Evolutionary conservation across 768 basidiomycete species (phyloP).

Genomic region (Psilocybe azurescens): DNA sequence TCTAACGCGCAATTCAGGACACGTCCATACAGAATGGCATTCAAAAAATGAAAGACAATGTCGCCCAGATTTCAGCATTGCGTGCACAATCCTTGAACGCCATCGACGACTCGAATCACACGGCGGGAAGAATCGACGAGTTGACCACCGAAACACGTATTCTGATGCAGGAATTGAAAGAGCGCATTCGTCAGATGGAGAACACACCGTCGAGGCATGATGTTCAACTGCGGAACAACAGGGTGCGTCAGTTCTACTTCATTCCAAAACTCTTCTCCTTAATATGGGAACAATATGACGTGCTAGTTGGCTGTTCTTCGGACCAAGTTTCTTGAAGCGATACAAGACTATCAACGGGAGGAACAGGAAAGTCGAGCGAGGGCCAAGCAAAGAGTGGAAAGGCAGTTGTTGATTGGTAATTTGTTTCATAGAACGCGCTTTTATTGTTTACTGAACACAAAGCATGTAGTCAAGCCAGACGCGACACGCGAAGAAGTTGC

Average conservation of each 20-base stretch:
- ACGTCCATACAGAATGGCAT: constrained; percentile 47
- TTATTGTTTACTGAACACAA: neutral
- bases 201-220: constrained; percentile 34
- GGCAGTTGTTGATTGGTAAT: constrained; percentile 80
- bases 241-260: constrained; percentile 29
- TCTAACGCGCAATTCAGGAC: constrained; percentile 32
- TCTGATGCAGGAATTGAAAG: constrained; percentile 60
- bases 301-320: constrained; percentile 63
- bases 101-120: constrained; percentile 33
- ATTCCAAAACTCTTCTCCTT: neutral
- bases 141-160: constrained; percentile 64
- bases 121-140: constrained; percentile 51
- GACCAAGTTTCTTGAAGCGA: constrained; percentile 73
- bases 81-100: constrained; percentile 43
- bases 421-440: neutral
- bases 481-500: constrained; percentile 83
- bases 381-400: constrained; percentile 69
- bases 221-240: constrained; percentile 43
- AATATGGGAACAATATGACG: neutral
- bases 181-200: constrained; percentile 63
- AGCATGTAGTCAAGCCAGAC: constrained; percentile 75
- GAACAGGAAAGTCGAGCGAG: constrained; percentile 73
- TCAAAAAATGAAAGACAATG: constrained; percentile 40
- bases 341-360: constrained; percentile 79
- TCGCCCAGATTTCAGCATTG: constrained; percentile 41